Percentiles rank a stretch among this genome's conserved stretches.
Conservation (phyloP, 2,329 filamentous ascomycete genomes). For the Ascochyta rabiei region DNA sequence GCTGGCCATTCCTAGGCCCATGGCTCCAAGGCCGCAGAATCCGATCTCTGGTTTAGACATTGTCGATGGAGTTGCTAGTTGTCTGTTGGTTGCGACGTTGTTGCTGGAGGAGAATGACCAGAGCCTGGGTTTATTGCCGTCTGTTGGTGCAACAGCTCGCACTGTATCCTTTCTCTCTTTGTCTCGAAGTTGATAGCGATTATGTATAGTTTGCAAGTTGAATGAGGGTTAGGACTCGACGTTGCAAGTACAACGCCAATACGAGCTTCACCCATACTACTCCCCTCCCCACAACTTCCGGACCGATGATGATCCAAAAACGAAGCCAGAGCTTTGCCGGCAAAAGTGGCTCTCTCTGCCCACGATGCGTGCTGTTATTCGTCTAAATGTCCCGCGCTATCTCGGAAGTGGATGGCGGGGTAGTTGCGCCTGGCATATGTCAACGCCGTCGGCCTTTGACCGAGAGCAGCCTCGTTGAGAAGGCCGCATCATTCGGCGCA, state of each 20-base stretch:
- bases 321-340: conserved; percentile 12
- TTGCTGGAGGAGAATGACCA: background rate
- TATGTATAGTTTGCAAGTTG: background rate
- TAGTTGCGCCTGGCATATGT: conserved; percentile 23
- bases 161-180: background rate
- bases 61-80: background rate
- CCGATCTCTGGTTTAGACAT: conserved; percentile 59
- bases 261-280: conserved; percentile 4
- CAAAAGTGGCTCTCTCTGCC: conserved; percentile 19
- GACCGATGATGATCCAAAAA: conserved; percentile 11
- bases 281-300: conserved; percentile 12
- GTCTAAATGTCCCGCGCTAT: conserved; percentile 30
- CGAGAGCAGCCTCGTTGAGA: conserved; percentile 17
- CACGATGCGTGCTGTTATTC: conserved; percentile 17
- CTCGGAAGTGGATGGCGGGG: conserved; percentile 25
- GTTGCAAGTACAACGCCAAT: conserved; percentile 7
- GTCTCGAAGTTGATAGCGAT: background rate
- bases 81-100: background rate
- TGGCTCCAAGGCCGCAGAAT: conserved; percentile 79
- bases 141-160: background rate
- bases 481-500: conserved; percentile 8
- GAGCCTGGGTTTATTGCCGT: background rate
- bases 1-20: conserved; percentile 83
- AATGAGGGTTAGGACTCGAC: background rate
- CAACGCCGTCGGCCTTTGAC: conserved; percentile 27